Conservation (phyloP, 2,329 filamentous ascomycete species). For the Eutypella sp. region DNA sequence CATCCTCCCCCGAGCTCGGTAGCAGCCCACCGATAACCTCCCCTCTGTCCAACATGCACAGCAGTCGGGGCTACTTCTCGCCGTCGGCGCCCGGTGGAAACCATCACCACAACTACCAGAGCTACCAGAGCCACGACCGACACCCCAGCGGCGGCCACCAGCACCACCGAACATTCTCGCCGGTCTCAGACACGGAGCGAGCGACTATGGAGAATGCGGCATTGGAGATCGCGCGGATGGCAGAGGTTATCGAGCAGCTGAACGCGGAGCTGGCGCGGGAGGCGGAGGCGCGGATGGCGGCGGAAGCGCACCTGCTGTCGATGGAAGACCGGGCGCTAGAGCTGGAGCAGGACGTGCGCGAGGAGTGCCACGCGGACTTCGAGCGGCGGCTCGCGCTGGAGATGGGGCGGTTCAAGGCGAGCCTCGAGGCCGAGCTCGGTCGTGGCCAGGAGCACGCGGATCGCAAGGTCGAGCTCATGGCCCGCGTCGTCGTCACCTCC, state of each 20-base stretch:
- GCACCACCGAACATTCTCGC: constrained; percentile 28
- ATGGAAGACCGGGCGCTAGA: constrained; percentile 62
- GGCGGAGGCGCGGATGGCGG: constrained; percentile 61
- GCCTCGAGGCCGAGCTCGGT: constrained; percentile 73
- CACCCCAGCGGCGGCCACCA: constrained; percentile 34
- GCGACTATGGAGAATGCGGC: constrained; percentile 79
- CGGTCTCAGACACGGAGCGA: constrained; percentile 42
- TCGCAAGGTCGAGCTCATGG: constrained; percentile 74
- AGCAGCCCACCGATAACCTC: constrained; percentile 21
- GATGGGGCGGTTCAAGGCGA: constrained; percentile 74
- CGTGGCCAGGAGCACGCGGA: constrained; percentile 81
- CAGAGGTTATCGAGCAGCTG: constrained; percentile 71
- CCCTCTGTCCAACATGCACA: constrained; percentile 22
- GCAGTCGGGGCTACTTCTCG: constrained; percentile 39
- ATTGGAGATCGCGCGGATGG: constrained; percentile 74
- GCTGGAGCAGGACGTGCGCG: constrained; percentile 78
- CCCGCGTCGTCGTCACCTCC: constrained; percentile 36
- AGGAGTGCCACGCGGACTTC: constrained; percentile 85
- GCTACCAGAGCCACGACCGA: constrained; percentile 11
- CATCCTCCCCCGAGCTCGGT: constrained; percentile 14
- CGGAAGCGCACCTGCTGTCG: constrained; percentile 67
- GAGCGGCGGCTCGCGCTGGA: constrained; percentile 72
- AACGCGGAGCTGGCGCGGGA: constrained; percentile 66
- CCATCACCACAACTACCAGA: constrained; percentile 6
- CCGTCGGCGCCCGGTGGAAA: constrained; percentile 29